Conservation (phyloP, 2,329 filamentous ascomycete species). For the Arthrobotrys entomopaga region DNA sequence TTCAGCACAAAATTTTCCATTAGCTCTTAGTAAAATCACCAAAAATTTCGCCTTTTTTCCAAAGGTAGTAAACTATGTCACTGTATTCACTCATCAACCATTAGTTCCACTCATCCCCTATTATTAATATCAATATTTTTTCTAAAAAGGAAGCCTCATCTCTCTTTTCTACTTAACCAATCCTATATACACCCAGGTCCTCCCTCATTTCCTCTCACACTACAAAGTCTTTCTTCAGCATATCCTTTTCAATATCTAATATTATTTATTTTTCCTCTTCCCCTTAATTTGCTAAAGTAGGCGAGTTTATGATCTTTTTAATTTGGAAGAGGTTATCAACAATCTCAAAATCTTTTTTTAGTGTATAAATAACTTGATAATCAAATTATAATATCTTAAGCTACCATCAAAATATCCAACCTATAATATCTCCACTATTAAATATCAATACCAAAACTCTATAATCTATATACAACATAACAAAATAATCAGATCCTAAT, state of each 20-base stretch:
- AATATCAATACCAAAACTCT: background rate
- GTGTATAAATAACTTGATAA: background rate
- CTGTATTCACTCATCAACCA: background rate
- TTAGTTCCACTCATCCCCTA: background rate
- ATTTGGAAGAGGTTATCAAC: background rate
- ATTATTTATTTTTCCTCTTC: background rate
- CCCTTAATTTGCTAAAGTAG: background rate
- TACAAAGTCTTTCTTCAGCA: background rate
- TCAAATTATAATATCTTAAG: constrained; percentile 3
- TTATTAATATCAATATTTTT: too few relatives aligned
- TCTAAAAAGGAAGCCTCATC: background rate
- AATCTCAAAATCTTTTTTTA: constrained; percentile 2
- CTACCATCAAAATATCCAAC: background rate
- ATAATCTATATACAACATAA: constrained; percentile 1
- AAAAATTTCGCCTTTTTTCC: background rate
- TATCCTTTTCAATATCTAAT: background rate
- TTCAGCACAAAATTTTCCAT: background rate
- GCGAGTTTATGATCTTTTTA: background rate
- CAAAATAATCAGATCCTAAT: background rate
- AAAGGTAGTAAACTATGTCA: background rate
- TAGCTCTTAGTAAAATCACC: background rate
- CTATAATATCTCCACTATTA: background rate
- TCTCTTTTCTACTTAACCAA: background rate
- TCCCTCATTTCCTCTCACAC: background rate
- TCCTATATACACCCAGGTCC: background rate